phyloP scores from a whole-genome alignment of 495 filamentous ascomycete species.

The Hypoxylon lenormandii region DNA sequence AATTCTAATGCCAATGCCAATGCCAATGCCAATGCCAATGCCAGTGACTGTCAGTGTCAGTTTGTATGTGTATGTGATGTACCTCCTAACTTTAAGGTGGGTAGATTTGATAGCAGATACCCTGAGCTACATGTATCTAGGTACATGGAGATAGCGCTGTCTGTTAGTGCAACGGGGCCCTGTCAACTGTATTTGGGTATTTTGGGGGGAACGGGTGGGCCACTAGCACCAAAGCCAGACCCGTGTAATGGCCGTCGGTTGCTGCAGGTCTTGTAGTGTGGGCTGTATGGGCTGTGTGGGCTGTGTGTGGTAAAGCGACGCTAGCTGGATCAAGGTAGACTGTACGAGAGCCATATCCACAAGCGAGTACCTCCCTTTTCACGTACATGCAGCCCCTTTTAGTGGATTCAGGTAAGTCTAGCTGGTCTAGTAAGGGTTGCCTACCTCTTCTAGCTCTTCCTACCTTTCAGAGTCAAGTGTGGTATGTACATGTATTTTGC shows the following conservation, averaged over 20 bases:
- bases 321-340: constrained; percentile 19
- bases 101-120: constrained; percentile 1
- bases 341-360: constrained; percentile 27
- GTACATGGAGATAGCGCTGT: no score
- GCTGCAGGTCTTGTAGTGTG: constrained; percentile 19
- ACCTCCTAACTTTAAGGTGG: constrained; percentile 3
- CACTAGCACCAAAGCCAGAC: constrained; percentile 18
- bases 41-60: constrained; percentile 10
- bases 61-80: constrained; percentile 1
- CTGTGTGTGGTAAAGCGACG: not conserved
- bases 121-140: no score
- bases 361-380: constrained; percentile 14
- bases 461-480: no score
- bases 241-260: constrained; percentile 23
- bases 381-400: not conserved
- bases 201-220: constrained; percentile 3
- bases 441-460: no score
- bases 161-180: no score
- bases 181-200: no score
- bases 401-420: not conserved
- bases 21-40: constrained; percentile 3
- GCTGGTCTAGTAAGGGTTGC: not conserved
- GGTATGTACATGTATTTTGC: constrained; percentile 9
- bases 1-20: not conserved
- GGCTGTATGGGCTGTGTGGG: no score